Evolutionary conservation across 345 rosid genomes (phyloP).

Genomic region (Brassica carinata): DNA sequence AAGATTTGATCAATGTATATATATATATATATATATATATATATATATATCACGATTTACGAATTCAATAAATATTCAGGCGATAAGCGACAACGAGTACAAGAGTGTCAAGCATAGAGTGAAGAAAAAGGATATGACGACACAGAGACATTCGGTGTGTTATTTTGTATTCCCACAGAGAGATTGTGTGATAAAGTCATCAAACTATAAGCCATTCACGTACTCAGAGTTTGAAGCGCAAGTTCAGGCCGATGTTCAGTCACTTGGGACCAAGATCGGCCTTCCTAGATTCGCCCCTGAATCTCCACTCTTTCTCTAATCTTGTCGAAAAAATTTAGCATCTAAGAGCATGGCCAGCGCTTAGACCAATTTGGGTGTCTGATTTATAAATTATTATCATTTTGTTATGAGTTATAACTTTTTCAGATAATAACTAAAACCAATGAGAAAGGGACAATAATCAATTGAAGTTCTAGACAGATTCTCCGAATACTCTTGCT

Average conservation of each 20-base stretch:
- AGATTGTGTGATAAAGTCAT: constrained; percentile 54
- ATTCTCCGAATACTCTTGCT: too few species aligned
- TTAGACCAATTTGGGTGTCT: background rate
- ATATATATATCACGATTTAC: background rate
- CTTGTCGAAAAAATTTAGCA: background rate
- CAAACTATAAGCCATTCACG: constrained; percentile 72
- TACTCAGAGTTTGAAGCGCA: constrained; percentile 71
- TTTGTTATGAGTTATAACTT: background rate
- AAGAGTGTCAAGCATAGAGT: constrained; percentile 53
- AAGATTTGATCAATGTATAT: background rate
- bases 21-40: background rate
- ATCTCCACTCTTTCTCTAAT: constrained; percentile 17
- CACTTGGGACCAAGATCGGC: constrained; percentile 66
- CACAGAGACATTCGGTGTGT: constrained; percentile 69
- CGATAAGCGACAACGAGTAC: constrained; percentile 66
- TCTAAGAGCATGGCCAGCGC: background rate
- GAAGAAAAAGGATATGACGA: constrained; percentile 36
- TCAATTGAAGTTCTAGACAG: background rate
- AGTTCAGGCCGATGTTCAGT: constrained; percentile 64
- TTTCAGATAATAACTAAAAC: background rate
- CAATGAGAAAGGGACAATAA: too few species aligned
- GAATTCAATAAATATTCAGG: constrained; percentile 42
- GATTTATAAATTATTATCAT: background rate
- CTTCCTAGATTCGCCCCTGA: constrained; percentile 56
- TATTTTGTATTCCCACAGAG: constrained; percentile 81